Evolutionary conservation across 2,329 filamentous ascomycete species (phyloP), one percentile per base, ranked within the genome.

Genomic region (Leptographium flavum): DNA sequence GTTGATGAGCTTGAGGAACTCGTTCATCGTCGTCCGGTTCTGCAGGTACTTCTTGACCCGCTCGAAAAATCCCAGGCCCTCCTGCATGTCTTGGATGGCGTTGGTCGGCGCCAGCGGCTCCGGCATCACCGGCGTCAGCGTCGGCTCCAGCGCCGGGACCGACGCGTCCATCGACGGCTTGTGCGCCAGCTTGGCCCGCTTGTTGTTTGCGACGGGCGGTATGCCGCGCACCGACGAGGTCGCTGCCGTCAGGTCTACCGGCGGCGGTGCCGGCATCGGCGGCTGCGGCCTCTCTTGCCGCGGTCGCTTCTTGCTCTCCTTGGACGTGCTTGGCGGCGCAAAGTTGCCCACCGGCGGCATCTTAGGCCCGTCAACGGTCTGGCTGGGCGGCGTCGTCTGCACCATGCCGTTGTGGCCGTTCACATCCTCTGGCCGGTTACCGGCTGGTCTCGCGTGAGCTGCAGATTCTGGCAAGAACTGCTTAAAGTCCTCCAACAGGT

Each of bases 1-100:
- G 54, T 96, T 98, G 68, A 90, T 92, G 7, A 98, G 76, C 67
- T 98, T 98, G 52, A 98, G 66, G 62, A 98, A 98, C 60, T 98
- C 92, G 55, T 85, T 88, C 73, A 94, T 93, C 3, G 82, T 82
- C 46, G 86, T 83, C 60, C 94, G 84, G 61, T 96, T 96, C 49
- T 83, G 81, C 47, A 98, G 86, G 56, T 83, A 90, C 63, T 98
- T 98, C 73, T 95, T 96, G 17, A 92, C 87, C 8, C 87, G 81
- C 50, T 98, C 92, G 55, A 98, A 98, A 64, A 96, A 96, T 2
- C 79, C 79, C 43, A 96, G 73, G 58, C 96, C 90, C 47, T 96
- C 90, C 45, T 80, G 74, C 22, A 75, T 83, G 1, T 87, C 83
- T n/a, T 79, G 79, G 9, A 80, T 70, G 1, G 80, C 77, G 0